Percentiles rank a stretch among this genome's conserved stretches.
Evolutionary conservation across 768 basidiomycete species (phyloP).

Genomic region (Lyophyllum semitale): DNA sequence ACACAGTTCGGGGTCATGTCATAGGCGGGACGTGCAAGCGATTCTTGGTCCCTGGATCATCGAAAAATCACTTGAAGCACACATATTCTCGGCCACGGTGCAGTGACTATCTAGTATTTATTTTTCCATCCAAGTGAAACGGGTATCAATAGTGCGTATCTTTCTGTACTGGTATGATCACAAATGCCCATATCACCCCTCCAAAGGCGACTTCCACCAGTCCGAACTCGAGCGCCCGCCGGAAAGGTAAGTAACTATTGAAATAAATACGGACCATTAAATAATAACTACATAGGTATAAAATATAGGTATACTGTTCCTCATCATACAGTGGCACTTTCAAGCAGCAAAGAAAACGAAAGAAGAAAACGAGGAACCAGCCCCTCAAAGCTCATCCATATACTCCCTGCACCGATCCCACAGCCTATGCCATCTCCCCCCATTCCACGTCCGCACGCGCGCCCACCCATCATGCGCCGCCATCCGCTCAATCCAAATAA

Average conservation of each 20-base stretch:
- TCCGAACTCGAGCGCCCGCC: not conserved
- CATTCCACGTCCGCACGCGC: slow-evolving; percentile 68
- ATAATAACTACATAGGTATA: not conserved
- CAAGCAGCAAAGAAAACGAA: not conserved
- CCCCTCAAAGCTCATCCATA: slow-evolving; percentile 62
- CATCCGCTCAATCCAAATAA: slow-evolving; percentile 76
- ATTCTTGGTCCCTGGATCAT: no score
- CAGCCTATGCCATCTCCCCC: slow-evolving; percentile 65
- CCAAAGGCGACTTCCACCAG: not conserved
- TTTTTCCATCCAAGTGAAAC: no score
- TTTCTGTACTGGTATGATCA: no score
- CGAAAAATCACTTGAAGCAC: no score
- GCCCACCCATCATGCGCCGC: slow-evolving; percentile 76
- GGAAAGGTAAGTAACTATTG: not conserved
- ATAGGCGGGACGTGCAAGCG: no score
- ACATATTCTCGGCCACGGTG: no score
- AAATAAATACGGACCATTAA: not conserved
- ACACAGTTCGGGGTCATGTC: no score
- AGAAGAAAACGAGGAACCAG: not conserved
- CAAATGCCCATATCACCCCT: no score
- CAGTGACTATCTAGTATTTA: no score
- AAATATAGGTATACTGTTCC: not conserved
- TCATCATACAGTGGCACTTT: not conserved
- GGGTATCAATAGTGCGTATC: no score
- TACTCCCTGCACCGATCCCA: slow-evolving; percentile 62